A percentile compares a stretch with the other conserved stretches of the same genome.
phyloP scores from a whole-genome alignment of 768 basidiomycete species.

The Udeniomyces megalosporus region DNA sequence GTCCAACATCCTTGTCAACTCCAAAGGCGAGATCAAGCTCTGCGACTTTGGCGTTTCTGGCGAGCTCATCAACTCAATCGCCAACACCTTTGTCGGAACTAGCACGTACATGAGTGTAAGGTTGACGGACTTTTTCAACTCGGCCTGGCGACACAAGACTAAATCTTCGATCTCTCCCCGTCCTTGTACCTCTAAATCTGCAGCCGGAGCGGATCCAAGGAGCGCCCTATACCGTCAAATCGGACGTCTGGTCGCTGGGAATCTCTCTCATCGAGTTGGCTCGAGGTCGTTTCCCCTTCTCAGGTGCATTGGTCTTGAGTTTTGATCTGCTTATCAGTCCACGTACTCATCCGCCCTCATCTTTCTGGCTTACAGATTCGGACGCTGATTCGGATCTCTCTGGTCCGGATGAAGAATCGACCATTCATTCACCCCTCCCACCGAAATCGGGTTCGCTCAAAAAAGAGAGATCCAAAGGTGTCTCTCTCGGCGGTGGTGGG shows the following conservation, averaged over 20 bases:
- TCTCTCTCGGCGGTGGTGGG: conserved; percentile 79
- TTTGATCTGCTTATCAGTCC: not conserved
- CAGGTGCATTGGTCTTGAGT: conserved; percentile 25
- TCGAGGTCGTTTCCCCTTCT: conserved; percentile 91
- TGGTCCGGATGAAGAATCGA: not conserved
- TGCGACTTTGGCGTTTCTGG: conserved; percentile 99
- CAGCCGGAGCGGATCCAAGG: conserved; percentile 99
- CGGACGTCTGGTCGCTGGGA: conserved; percentile 97
- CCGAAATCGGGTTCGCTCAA: conserved; percentile 41
- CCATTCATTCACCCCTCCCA: not conserved
- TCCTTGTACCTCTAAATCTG: too few relatives aligned
- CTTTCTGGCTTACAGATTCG: conserved; percentile 1
- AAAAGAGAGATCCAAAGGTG: conserved; percentile 67
- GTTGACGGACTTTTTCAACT: not conserved
- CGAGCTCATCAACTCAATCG: conserved; percentile 95
- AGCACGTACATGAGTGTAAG: conserved; percentile 97
- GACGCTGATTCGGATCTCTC: conserved; percentile 11
- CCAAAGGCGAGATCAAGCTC: conserved; percentile 89
- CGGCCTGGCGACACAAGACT: not conserved
- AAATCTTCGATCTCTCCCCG: too few relatives aligned
- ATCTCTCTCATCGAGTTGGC: conserved; percentile 94
- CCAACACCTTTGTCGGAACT: conserved; percentile 97
- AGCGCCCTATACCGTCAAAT: conserved; percentile 94
- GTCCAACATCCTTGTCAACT: conserved; percentile 91
- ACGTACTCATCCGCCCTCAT: not conserved